These are phyloP conservation scores for Hygrocybe coccinea DNA, from an alignment of 768 basidiomycete genomes.

Conservation along the genomic window DNA sequence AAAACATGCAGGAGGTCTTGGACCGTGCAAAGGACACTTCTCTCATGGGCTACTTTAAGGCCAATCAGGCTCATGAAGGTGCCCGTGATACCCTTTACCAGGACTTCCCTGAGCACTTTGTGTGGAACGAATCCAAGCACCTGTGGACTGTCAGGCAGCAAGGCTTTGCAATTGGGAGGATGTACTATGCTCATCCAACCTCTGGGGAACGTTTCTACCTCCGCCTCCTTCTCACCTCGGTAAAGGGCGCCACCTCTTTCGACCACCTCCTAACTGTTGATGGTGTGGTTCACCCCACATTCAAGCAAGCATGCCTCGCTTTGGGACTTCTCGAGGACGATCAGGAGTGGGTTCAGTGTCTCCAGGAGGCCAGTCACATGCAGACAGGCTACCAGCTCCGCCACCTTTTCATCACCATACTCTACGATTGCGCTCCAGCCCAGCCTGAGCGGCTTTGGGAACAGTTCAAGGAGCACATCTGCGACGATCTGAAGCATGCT, in stretches of 20 bases:
- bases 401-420: slow-evolving; percentile 37
- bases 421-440: slow-evolving; percentile 25
- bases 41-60: slow-evolving; percentile 29
- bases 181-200: slow-evolving; percentile 28
- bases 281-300: slow-evolving; percentile 21
- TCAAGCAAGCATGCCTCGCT: slow-evolving; percentile 38
- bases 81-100: slow-evolving; percentile 24
- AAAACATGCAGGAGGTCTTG: slow-evolving; percentile 39
- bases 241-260: slow-evolving; percentile 31
- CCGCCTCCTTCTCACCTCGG: slow-evolving; percentile 33
- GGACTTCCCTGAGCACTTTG: slow-evolving; percentile 14
- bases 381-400: slow-evolving; percentile 34
- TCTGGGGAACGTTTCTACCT: slow-evolving; percentile 38
- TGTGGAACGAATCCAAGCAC: slow-evolving; percentile 8
- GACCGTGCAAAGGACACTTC: slow-evolving; percentile 28
- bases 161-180: slow-evolving; percentile 21
- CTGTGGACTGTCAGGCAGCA: not conserved
- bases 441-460: slow-evolving; percentile 38
- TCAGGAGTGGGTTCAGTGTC: slow-evolving; percentile 36
- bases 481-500: slow-evolving; percentile 35
- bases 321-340: slow-evolving; percentile 45
- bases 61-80: slow-evolving; percentile 9
- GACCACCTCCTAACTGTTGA: slow-evolving; percentile 24
- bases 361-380: slow-evolving; percentile 36
- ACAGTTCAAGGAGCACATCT: slow-evolving; percentile 31